Conservation (phyloP, 2,329 filamentous ascomycete species). For the Sarocladium oryzae region DNA sequence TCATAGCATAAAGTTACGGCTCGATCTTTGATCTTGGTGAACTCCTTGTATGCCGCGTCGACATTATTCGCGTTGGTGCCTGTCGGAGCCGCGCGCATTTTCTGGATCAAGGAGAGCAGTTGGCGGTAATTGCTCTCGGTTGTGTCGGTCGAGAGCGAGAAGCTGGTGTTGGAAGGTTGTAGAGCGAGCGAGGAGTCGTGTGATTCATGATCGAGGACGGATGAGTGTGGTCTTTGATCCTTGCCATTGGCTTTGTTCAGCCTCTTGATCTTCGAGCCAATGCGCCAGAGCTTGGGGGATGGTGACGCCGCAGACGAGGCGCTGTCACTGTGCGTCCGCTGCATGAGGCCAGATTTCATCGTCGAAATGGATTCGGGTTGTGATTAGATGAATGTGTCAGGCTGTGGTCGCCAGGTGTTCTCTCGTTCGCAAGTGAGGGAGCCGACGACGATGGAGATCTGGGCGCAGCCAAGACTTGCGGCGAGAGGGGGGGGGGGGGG, state of each 20-base stretch:
- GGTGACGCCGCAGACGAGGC: constrained; percentile 7
- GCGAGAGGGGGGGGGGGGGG: no score
- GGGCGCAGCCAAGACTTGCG: not conserved
- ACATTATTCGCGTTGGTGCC: constrained; percentile 31
- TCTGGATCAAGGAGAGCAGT: constrained; percentile 27
- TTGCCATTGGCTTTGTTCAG: not conserved
- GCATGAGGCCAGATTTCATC: not conserved
- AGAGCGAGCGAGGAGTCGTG: constrained; percentile 21
- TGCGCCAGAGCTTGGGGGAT: not conserved
- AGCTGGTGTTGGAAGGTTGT: constrained; percentile 18
- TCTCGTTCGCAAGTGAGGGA: not conserved
- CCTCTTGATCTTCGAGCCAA: not conserved
- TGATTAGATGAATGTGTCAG: not conserved
- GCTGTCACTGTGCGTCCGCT: constrained; percentile 6
- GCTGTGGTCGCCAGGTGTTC: no score
- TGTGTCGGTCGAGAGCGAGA: constrained; percentile 20
- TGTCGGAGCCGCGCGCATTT: constrained; percentile 26
- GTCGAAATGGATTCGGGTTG: not conserved
- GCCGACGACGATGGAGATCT: not conserved
- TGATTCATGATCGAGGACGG: constrained; percentile 18
- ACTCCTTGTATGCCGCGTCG: constrained; percentile 38
- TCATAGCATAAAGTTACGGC: constrained; percentile 33
- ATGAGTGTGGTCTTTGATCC: constrained; percentile 10
- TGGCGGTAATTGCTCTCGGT: constrained; percentile 28
- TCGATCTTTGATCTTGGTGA: constrained; percentile 33